phyloP scores from a whole-genome alignment of 495 filamentous ascomycete species.

The Penicillium parvum region DNA sequence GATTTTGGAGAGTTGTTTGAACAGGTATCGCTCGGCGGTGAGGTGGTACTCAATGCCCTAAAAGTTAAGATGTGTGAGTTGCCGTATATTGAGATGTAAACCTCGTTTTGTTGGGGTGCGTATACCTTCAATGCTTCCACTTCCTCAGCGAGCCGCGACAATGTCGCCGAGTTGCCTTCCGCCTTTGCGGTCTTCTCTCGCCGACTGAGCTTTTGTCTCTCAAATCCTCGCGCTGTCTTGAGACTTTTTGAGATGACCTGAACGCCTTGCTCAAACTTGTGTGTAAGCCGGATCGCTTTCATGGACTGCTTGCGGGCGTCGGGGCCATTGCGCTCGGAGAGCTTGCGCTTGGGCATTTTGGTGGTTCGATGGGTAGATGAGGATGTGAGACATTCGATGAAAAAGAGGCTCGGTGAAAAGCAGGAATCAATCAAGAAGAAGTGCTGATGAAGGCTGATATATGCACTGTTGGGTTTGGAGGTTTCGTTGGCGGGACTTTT shows the following conservation, averaged over 20 bases:
- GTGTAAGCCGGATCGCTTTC: conserved; percentile 40
- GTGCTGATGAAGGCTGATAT: no score
- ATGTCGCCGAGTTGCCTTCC: conserved; percentile 33
- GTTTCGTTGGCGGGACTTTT: conserved; percentile 5
- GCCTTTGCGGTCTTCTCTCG: conserved; percentile 62
- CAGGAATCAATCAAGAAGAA: no score
- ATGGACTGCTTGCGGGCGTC: conserved; percentile 28
- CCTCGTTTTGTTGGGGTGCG: background rate
- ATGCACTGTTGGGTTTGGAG: no score
- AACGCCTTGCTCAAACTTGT: conserved; percentile 54
- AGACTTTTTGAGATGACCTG: conserved; percentile 62
- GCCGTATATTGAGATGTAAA: background rate
- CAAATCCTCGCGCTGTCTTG: conserved; percentile 79
- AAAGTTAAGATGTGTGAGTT: background rate
- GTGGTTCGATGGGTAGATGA: background rate
- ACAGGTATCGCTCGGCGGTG: conserved; percentile 65
- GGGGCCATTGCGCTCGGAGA: conserved; percentile 30
- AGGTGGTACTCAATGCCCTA: conserved; percentile 60
- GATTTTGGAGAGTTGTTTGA: conserved; percentile 67
- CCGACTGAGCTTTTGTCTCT: conserved; percentile 81
- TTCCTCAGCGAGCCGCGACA: conserved; percentile 65
- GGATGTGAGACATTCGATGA: no score
- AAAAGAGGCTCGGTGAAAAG: no score
- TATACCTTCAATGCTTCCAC: conserved; percentile 69
- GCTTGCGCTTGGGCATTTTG: conserved; percentile 49